These are phyloP conservation scores for Calonectria ilicicola DNA, from an alignment of 2,329 filamentous ascomycete species.

Conservation along the genomic window DNA sequence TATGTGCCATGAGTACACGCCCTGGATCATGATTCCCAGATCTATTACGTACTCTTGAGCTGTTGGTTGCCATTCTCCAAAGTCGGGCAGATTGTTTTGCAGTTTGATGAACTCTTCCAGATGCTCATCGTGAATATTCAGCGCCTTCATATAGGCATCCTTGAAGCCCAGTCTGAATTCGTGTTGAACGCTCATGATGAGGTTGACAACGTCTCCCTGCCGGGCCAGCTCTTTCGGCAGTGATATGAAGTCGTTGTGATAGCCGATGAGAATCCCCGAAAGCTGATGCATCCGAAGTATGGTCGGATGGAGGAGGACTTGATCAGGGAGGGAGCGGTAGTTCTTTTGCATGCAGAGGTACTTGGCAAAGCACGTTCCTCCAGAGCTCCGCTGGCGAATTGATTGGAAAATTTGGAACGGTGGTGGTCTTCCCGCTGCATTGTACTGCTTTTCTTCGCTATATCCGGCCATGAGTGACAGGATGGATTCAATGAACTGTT, in stretches of 20 bases:
- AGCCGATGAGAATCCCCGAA: background rate
- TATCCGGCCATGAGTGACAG: background rate
- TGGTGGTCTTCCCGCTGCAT: background rate
- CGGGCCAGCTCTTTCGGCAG: background rate
- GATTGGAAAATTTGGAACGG: background rate
- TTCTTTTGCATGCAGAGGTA: conserved; percentile 11
- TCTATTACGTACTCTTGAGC: background rate
- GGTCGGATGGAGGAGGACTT: background rate
- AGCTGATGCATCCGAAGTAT: background rate
- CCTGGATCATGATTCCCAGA: conserved; percentile 2
- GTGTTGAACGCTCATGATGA: background rate
- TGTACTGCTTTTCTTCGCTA: conserved; percentile 3
- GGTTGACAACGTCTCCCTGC: background rate
- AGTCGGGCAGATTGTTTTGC: background rate
- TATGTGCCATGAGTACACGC: conserved; percentile 5
- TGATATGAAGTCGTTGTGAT: background rate
- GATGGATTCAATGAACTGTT: background rate
- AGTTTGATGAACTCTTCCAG: background rate
- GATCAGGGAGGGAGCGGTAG: background rate
- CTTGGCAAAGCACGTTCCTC: conserved; percentile 3
- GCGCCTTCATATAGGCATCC: background rate
- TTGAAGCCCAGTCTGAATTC: background rate
- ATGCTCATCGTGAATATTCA: background rate
- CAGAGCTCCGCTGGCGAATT: background rate
- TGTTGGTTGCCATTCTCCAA: background rate